Evolutionary conservation across 495 filamentous ascomycete genomes (phyloP).

Genomic region (Aspergillus nidulans): DNA sequence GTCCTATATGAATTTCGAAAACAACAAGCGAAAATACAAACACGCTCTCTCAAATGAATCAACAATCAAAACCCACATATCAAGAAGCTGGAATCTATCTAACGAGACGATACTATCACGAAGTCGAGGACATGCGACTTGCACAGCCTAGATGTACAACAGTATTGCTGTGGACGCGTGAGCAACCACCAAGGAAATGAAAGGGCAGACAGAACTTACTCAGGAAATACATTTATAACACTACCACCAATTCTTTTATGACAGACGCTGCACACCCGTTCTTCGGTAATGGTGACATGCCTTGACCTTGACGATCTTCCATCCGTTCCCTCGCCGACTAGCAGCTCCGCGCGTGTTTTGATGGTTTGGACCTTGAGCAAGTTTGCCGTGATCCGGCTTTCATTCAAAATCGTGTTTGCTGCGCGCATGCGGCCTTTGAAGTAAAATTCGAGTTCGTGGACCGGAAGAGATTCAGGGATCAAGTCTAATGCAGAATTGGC

Average conservation of each 20-base stretch:
- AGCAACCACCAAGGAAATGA: slow-evolving; percentile 13
- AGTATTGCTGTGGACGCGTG: slow-evolving; percentile 40
- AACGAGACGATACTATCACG: slow-evolving; percentile 18
- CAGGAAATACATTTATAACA: slow-evolving; percentile 73
- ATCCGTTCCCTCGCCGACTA: slow-evolving; percentile 58
- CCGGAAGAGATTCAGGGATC: slow-evolving; percentile 74
- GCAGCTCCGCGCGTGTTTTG: slow-evolving; percentile 62
- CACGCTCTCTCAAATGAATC: slow-evolving; percentile 13
- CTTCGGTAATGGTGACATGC: slow-evolving; percentile 75
- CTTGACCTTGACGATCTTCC: slow-evolving; percentile 57
- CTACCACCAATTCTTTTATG: slow-evolving; percentile 87
- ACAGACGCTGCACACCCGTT: slow-evolving; percentile 85
- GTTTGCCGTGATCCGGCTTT: slow-evolving; percentile 68
- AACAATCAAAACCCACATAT: slow-evolving; percentile 9
- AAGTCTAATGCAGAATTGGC: slow-evolving; percentile 77
- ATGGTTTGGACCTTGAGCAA: slow-evolving; percentile 71
- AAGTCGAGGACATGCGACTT: slow-evolving; percentile 33
- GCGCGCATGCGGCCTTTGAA: slow-evolving; percentile 86
- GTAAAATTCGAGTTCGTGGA: slow-evolving; percentile 80
- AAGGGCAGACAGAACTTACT: slow-evolving; percentile 42
- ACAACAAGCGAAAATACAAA: slow-evolving; percentile 14
- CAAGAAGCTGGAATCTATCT: slow-evolving; percentile 15
- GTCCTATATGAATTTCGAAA: slow-evolving; percentile 6
- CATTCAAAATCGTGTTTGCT: slow-evolving; percentile 75
- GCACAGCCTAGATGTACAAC: slow-evolving; percentile 86